Percentiles rank a stretch among this genome's conserved stretches.
Conservation (phyloP, 768 basidiomycete genomes). For the Daedalea quercina region DNA sequence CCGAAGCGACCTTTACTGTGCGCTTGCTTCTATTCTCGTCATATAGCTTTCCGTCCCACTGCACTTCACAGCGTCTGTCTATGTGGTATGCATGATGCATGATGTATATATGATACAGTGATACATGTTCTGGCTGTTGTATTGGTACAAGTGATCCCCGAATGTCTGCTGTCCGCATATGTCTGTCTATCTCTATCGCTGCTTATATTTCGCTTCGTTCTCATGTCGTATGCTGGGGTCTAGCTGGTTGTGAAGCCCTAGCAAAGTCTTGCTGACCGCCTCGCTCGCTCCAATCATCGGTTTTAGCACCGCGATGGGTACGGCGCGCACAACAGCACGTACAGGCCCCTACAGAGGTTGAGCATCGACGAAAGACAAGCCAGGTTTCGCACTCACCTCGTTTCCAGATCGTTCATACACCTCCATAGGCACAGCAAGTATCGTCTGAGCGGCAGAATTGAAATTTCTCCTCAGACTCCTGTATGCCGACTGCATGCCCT, state of each 20-base stretch:
- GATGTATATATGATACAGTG: slow-evolving; percentile 2
- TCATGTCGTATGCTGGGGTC: slow-evolving; percentile 81
- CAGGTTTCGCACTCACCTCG: slow-evolving; percentile 48
- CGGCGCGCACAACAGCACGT: slow-evolving; percentile 90
- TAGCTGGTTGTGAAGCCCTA: slow-evolving; percentile 89
- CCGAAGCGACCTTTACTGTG: neutral
- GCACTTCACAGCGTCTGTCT: slow-evolving; percentile 14
- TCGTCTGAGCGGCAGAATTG: slow-evolving; percentile 94
- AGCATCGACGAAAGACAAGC: slow-evolving; percentile 3
- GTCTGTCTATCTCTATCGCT: slow-evolving; percentile 32
- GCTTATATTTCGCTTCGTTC: slow-evolving; percentile 93
- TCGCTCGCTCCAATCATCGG: slow-evolving; percentile 98
- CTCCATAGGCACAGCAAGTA: slow-evolving; percentile 98
- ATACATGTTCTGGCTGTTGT: slow-evolving; percentile 6
- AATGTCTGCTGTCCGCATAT: slow-evolving; percentile 8
- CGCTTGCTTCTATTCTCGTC: neutral
- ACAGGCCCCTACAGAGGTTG: slow-evolving; percentile 66
- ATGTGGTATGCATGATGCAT: slow-evolving; percentile 10
- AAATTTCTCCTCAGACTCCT: slow-evolving; percentile 80
- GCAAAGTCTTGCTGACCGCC: slow-evolving; percentile 90
- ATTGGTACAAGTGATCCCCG: slow-evolving; percentile 13
- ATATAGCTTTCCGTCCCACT: too few species aligned
- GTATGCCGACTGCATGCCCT: slow-evolving; percentile 92
- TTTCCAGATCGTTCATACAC: slow-evolving; percentile 92
- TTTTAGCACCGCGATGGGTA: slow-evolving; percentile 94